These are phyloP conservation scores for Magnusiomyces ingens DNA, from an alignment of 1,139 yeast genomes.

Conservation along the genomic window DNA sequence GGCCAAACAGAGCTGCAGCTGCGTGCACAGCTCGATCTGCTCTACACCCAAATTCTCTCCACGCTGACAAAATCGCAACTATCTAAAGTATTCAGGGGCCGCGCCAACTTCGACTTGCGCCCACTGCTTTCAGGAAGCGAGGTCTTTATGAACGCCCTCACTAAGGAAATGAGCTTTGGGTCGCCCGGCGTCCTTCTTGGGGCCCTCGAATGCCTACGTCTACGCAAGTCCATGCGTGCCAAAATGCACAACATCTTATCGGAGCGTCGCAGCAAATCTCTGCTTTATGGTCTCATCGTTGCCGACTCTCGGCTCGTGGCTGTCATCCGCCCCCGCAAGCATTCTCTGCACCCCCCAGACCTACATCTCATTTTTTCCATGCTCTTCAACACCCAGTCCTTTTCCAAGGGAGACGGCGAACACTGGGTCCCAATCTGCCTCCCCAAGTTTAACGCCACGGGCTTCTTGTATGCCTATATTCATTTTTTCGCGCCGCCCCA, in stretches of 20 bases:
- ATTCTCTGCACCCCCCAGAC: slow-evolving; percentile 65
- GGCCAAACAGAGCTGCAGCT: slow-evolving; percentile 51
- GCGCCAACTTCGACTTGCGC: slow-evolving; percentile 78
- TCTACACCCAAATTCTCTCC: slow-evolving; percentile 74
- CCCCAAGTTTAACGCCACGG: slow-evolving; percentile 82
- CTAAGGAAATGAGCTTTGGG: slow-evolving; percentile 47
- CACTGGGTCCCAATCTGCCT: slow-evolving; percentile 92
- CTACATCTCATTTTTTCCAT: slow-evolving; percentile 56
- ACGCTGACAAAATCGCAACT: slow-evolving; percentile 74
- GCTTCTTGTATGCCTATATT: slow-evolving; percentile 78
- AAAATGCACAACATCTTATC: slow-evolving; percentile 42
- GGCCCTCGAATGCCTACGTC: slow-evolving; percentile 51
- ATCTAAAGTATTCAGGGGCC: slow-evolving; percentile 54
- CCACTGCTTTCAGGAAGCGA: slow-evolving; percentile 63
- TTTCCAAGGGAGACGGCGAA: slow-evolving; percentile 51
- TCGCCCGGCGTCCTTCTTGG: slow-evolving; percentile 55
- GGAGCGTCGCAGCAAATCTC: slow-evolving; percentile 37
- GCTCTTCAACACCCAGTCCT: slow-evolving; percentile 48
- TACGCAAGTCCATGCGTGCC: slow-evolving; percentile 42
- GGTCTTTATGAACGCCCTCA: slow-evolving; percentile 55
- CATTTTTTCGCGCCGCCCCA: slow-evolving; percentile 44
- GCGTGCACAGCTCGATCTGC: slow-evolving; percentile 58
- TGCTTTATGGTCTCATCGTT: slow-evolving; percentile 56
- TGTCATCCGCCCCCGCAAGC: slow-evolving; percentile 55
- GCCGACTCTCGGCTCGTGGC: slow-evolving; percentile 52